These are phyloP conservation scores for Trametes sanguinea DNA, from an alignment of 768 basidiomycete genomes.

Conservation along the genomic window DNA sequence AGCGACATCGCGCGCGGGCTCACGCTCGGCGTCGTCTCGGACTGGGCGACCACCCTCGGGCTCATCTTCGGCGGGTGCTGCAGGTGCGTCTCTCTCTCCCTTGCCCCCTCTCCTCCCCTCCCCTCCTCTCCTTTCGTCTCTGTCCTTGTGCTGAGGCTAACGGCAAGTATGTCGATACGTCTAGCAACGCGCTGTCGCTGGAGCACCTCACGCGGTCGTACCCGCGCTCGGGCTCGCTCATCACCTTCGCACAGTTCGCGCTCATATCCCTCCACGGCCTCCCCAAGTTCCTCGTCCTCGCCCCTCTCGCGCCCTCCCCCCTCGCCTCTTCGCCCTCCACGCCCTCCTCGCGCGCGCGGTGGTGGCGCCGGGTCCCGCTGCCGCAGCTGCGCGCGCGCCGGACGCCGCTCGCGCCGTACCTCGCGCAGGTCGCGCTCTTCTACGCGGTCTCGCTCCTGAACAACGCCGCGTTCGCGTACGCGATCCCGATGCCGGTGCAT, in stretches of 20 bases:
- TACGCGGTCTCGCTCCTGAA: constrained; percentile 80
- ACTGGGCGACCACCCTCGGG: constrained; percentile 67
- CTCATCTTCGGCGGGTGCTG: constrained; percentile 93
- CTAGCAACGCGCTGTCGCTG: constrained; percentile 75
- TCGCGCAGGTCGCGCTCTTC: constrained; percentile 81
- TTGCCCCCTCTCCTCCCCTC: constrained; percentile 21
- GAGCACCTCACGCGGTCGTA: constrained; percentile 71
- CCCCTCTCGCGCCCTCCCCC: constrained; percentile 1
- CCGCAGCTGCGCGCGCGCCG: constrained; percentile 61
- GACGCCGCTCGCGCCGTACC: constrained; percentile 73
- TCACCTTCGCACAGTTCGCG: constrained; percentile 87
- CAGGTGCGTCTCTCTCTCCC: constrained; percentile 45
- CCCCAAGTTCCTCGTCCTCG: constrained; percentile 53
- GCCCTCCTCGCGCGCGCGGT: neutral
- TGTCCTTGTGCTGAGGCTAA: too few species aligned
- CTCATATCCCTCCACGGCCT: constrained; percentile 75
- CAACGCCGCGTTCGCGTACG: constrained; percentile 86
- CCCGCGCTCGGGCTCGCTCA: constrained; percentile 74
- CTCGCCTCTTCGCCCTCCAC: neutral
- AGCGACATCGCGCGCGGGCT: constrained; percentile 16
- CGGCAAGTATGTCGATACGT: too few species aligned
- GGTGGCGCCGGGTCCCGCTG: constrained; percentile 6
- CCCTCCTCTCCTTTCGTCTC: neutral
- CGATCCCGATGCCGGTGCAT: constrained; percentile 89
- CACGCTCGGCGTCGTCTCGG: constrained; percentile 26